Conservation (phyloP, 352 stramenopile genomes). For the Phytopythium vexans region DNA sequence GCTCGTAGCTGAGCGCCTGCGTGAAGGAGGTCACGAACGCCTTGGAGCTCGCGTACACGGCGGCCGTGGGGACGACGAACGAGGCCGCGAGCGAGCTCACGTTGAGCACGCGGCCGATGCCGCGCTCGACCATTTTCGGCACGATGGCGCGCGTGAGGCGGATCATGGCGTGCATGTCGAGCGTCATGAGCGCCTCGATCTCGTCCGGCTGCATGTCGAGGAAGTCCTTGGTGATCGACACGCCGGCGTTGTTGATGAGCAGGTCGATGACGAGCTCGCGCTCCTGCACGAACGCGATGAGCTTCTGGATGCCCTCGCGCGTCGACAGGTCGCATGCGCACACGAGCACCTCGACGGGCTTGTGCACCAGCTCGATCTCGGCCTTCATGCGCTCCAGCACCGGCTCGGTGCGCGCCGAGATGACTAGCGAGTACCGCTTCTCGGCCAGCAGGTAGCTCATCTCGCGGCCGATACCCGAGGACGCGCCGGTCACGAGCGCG, state of each 20-base stretch:
- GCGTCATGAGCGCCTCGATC: constrained; percentile 60
- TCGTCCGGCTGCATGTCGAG: constrained; percentile 26
- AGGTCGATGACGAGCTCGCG: constrained; percentile 77
- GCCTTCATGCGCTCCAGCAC: constrained; percentile 64
- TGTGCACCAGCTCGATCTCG: constrained; percentile 74
- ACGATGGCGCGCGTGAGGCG: constrained; percentile 63
- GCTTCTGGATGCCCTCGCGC: constrained; percentile 40
- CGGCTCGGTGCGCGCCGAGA: constrained; percentile 54
- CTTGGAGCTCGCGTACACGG: constrained; percentile 81
- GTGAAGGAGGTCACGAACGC: constrained; percentile 71
- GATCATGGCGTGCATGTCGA: constrained; percentile 66
- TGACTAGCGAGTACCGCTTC: constrained; percentile 76
- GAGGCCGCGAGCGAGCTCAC: constrained; percentile 61
- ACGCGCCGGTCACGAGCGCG: constrained; percentile 73
- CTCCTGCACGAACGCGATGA: constrained; percentile 51
- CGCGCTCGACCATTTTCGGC: constrained; percentile 68
- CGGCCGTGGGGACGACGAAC: constrained; percentile 51
- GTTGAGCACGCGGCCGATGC: constrained; percentile 76
- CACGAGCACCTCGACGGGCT: constrained; percentile 50
- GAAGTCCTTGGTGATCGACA: constrained; percentile 42
- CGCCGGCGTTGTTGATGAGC: constrained; percentile 80
- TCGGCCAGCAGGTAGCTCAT: constrained; percentile 79
- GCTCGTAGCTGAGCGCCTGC: constrained; percentile 78
- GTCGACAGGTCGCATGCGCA: constrained; percentile 63
- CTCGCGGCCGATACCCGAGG: constrained; percentile 65